Evolutionary conservation across 495 filamentous ascomycete genomes (phyloP).

Genomic region (Geoglossum glabrum): DNA sequence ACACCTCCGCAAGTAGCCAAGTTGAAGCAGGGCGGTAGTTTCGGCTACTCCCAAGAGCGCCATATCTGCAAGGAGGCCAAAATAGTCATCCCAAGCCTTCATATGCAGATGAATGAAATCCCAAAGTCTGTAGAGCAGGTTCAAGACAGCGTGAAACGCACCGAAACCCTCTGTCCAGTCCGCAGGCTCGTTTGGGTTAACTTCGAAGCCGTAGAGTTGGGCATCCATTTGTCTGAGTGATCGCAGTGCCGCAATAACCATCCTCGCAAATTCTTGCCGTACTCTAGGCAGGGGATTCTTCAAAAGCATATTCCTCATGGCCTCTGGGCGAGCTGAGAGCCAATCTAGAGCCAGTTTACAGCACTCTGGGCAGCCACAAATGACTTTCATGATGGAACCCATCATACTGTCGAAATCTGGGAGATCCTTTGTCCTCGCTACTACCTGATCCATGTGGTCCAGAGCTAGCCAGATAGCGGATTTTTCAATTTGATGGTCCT

Average conservation of each 20-base stretch:
- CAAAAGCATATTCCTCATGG: constrained; percentile 46
- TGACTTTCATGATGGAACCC: constrained; percentile 29
- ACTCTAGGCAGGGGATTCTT: constrained; percentile 39
- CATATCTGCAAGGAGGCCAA: constrained; percentile 43
- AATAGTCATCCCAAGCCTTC: constrained; percentile 66
- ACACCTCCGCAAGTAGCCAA: constrained; percentile 30
- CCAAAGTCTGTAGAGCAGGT: constrained; percentile 31
- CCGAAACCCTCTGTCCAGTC: constrained; percentile 18
- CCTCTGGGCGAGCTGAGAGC: constrained; percentile 30
- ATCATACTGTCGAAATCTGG: constrained; percentile 39
- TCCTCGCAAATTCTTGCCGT: constrained; percentile 32
- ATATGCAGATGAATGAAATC: constrained; percentile 30
- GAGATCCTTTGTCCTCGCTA: constrained; percentile 52
- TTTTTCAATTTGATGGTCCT: constrained; percentile 34
- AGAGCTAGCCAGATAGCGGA: constrained; percentile 44
- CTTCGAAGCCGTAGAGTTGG: constrained; percentile 20
- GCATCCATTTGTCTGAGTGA: constrained; percentile 26
- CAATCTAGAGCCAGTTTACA: constrained; percentile 42
- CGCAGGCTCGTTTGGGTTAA: constrained; percentile 15
- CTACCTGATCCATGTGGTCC: constrained; percentile 57
- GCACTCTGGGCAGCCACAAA: constrained; percentile 34
- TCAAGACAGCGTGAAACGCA: constrained; percentile 35
- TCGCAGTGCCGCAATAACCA: constrained; percentile 35
- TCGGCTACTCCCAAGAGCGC: constrained; percentile 34
- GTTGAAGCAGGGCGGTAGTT: constrained; percentile 30